phyloP scores from a whole-genome alignment of 2,329 filamentous ascomycete species.

The Ophiostoma fasciatum region DNA sequence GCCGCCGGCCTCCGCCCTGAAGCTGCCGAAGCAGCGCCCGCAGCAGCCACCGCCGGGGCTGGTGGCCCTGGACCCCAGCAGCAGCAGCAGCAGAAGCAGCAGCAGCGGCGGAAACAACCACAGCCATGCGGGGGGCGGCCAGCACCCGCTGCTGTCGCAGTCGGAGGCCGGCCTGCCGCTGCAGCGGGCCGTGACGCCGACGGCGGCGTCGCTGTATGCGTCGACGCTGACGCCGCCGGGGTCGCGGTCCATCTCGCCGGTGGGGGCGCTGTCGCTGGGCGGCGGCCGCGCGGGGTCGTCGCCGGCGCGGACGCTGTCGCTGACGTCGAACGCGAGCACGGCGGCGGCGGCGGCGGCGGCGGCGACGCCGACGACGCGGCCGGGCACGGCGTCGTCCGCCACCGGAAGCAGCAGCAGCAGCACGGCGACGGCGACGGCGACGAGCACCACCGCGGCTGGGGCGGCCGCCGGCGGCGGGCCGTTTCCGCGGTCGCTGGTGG shows the following conservation, averaged over 20 bases:
- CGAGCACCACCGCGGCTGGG: neutral
- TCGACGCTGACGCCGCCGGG: conserved; percentile 53
- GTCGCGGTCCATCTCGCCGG: conserved; percentile 54
- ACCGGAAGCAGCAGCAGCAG: neutral
- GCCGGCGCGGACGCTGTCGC: conserved; percentile 34
- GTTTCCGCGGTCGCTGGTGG: conserved; percentile 24
- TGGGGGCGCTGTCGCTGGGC: conserved; percentile 19
- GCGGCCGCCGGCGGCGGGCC: conserved; percentile 17
- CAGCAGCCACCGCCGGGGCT: neutral
- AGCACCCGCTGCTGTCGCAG: conserved; percentile 23
- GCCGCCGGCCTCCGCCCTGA: conserved; percentile 44
- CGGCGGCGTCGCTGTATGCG: conserved; percentile 47
- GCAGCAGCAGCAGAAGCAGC: conserved; percentile 45
- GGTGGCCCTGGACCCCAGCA: too few relatives aligned
- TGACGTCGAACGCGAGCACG: conserved; percentile 19
- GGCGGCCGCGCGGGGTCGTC: conserved; percentile 33
- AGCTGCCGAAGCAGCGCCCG: conserved; percentile 34
- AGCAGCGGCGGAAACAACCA: too few relatives aligned
- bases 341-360: neutral
- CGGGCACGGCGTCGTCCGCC: neutral
- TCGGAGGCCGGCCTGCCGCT: conserved; percentile 36
- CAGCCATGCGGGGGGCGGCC: too few relatives aligned
- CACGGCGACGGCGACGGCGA: conserved; percentile 13
- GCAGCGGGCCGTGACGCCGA: conserved; percentile 40
- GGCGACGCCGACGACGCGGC: neutral